Conservation (phyloP, 139 green algal genomes). For the Bryopsis sp. region DNA sequence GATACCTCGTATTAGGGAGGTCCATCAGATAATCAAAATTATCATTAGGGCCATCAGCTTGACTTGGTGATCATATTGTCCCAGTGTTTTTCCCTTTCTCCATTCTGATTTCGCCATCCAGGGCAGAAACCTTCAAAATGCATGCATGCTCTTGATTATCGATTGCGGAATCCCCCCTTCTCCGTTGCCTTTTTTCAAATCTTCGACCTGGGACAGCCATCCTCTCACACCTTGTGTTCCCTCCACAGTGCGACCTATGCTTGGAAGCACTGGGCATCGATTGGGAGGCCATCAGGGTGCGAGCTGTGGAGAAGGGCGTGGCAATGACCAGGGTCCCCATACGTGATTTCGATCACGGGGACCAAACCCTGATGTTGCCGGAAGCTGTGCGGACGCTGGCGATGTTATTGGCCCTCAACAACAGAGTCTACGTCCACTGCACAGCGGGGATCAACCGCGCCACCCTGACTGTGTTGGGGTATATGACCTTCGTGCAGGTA, state of each 20-base stretch:
- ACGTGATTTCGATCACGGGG: constrained; percentile 63
- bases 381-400: constrained; percentile 51
- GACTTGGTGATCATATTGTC: too few species aligned
- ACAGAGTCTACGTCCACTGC: constrained; percentile 66
- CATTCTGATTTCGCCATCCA: too few species aligned
- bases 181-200: too few species aligned
- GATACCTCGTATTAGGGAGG: too few species aligned
- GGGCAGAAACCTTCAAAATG: too few species aligned
- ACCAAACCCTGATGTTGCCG: constrained; percentile 65
- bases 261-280: constrained; percentile 55
- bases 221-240: too few species aligned
- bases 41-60: too few species aligned
- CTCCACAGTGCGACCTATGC: constrained; percentile 55
- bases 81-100: too few species aligned
- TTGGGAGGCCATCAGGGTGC: constrained; percentile 28
- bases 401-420: constrained; percentile 34
- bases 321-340: constrained; percentile 42
- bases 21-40: too few species aligned
- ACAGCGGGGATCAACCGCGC: constrained; percentile 75
- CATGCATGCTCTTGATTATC: too few species aligned
- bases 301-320: constrained; percentile 32
- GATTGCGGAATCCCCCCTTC: too few species aligned
- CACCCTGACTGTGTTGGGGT: constrained; percentile 54
- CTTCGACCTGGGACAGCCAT: too few species aligned
- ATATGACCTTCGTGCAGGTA: constrained; percentile 56